Percentiles rank a stretch among this genome's conserved stretches.
phyloP scores from a whole-genome alignment of 257 asterid genomes.

The Rauvolfia tetraphylla region DNA sequence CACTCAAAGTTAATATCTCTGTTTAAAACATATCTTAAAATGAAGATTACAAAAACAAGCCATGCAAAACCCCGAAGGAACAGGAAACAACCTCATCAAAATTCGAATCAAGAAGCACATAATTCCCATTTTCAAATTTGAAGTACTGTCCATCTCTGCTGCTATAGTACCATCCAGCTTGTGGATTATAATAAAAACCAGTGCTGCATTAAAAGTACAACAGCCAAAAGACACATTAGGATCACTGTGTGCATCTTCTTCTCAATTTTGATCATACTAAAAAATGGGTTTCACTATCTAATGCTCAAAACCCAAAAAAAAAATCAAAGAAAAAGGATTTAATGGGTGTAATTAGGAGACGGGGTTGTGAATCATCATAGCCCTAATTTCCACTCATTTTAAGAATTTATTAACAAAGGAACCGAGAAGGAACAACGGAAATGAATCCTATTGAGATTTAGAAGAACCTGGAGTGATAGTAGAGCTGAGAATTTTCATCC shows the following conservation, averaged over 20 bases:
- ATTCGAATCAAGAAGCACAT: constrained; percentile 57
- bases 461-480: constrained; percentile 74
- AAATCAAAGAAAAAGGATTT: neutral
- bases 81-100: constrained; percentile 39
- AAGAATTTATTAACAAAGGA: neutral
- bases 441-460: neutral
- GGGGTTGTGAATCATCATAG: neutral
- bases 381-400: constrained; percentile 11
- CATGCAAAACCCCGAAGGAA: neutral
- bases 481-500: constrained; percentile 82
- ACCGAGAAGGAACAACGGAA: neutral
- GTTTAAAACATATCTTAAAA: neutral
- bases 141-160: constrained; percentile 74
- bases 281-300: neutral
- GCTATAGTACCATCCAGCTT: constrained; percentile 89
- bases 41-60: neutral
- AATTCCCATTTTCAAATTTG: constrained; percentile 82
- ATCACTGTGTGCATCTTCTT: too few relatives aligned
- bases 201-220: constrained; percentile 50
- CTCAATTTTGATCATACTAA: neutral
- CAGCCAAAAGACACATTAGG: neutral
- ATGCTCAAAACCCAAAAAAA: neutral
- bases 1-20: neutral
- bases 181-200: constrained; percentile 87
- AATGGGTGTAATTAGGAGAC: neutral